Evolutionary conservation across 2,329 filamentous ascomycete genomes (phyloP), one percentile per base, ranked within the genome.

Genomic region (Xylariales sp.): DNA sequence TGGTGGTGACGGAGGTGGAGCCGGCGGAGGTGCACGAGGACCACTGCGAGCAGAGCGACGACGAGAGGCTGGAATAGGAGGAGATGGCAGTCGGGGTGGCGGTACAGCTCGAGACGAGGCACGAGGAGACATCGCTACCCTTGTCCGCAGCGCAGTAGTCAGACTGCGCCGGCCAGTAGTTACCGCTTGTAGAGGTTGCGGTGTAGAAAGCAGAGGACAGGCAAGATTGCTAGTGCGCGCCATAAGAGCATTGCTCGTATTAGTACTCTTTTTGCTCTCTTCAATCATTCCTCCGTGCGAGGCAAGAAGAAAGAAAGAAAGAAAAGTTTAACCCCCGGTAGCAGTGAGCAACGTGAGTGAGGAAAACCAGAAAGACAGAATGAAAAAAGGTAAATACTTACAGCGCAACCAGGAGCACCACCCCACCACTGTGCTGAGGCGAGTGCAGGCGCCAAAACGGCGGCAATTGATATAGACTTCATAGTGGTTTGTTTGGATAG

Each of bases 391-490:
- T 19, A 15, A 6, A 5, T 15, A 62, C 65, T 50, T 53, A 69
- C 66, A 44, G 63, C 66, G 44, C 66, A 69, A 24, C 57, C 54
- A 7, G 66, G 65, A 3, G 64, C 65, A 13, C 60, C 65, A 38
- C 43, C 43, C 48, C 54, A 67, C 58, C 63, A 66, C 30, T 63
- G 53, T 7, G 58, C 59, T n/a, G 55, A 42, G 27, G 47, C 50
- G 17, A 49, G 51, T 15, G 56, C 40, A 17, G 52, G 53, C 15
- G 48, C 52, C 35, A 62, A 34, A 20, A 47, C 38, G 33, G 53
- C 47, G 29, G 49, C 29, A 28, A 60, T 24, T 6, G 46, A 40
- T 24, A 51, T 50, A 18, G 46, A 42, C 46, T 59, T 66, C 62
- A 66, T 65, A 18, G 44, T 50, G 29, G 7, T n/a, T n/a, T n/a